Evolutionary conservation across 2,329 filamentous ascomycete genomes (phyloP).

Genomic region (Paecilomyces sp.): DNA sequence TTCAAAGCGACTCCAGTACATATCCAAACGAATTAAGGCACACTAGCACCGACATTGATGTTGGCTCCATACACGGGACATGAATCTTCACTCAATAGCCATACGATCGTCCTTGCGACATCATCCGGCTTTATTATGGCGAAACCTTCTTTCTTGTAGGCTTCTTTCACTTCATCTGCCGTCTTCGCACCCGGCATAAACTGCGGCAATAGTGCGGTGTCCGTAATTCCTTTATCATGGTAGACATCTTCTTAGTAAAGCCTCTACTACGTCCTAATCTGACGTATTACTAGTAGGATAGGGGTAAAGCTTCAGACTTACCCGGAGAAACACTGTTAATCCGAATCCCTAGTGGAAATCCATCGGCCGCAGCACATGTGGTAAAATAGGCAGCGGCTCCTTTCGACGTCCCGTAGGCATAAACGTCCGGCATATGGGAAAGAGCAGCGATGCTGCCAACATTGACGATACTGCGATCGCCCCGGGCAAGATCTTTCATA

Average conservation of each 20-base stretch:
- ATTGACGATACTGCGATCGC: slow-evolving; percentile 9
- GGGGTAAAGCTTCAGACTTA: neutral
- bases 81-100: slow-evolving; percentile 11
- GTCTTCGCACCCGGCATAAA: slow-evolving; percentile 4
- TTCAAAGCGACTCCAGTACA: no score
- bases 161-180: slow-evolving; percentile 3
- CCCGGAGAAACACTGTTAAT: slow-evolving; percentile 55
- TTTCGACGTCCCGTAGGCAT: slow-evolving; percentile 11
- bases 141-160: slow-evolving; percentile 4
- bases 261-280: no score
- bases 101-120: slow-evolving; percentile 10
- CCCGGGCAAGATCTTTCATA: slow-evolving; percentile 4
- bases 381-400: slow-evolving; percentile 9
- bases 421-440: slow-evolving; percentile 7
- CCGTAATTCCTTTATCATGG: slow-evolving; percentile 5
- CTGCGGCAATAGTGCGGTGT: slow-evolving; percentile 7
- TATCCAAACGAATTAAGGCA: neutral
- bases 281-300: neutral
- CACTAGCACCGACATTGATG: slow-evolving; percentile 10
- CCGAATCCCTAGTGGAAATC: slow-evolving; percentile 31
- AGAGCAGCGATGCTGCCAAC: slow-evolving; percentile 8
- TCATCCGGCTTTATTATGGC: slow-evolving; percentile 7
- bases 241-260: no score
- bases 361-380: slow-evolving; percentile 7
- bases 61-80: slow-evolving; percentile 9